A percentile compares a stretch with the other conserved stretches of the same genome.
These are phyloP conservation scores for Brasilioporus rufonigricans DNA, from an alignment of 768 basidiomycete species.

Conservation along the genomic window DNA sequence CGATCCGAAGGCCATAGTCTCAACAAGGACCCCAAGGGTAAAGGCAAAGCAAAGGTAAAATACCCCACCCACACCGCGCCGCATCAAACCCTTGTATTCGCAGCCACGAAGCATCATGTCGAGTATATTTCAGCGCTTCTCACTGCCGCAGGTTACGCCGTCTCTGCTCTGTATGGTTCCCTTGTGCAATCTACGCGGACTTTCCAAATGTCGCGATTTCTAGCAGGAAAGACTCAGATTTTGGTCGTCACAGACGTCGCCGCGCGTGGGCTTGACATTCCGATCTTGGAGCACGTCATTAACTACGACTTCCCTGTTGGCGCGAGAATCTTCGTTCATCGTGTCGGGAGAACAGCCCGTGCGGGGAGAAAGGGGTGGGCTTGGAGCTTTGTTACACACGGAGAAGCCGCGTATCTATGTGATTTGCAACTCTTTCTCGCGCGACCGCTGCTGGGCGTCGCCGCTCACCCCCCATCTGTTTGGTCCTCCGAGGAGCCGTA, in stretches of 20 bases:
- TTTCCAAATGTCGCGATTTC: constrained; percentile 88
- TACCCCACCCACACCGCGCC: constrained; percentile 55
- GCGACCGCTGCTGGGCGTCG: constrained; percentile 60
- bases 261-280: constrained; percentile 97
- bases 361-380: constrained; percentile 96
- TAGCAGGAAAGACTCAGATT: constrained; percentile 72
- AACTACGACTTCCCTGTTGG: constrained; percentile 99
- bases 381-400: constrained; percentile 87
- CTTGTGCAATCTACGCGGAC: constrained; percentile 90
- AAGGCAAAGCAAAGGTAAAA: constrained; percentile 51
- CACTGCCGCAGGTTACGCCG: constrained; percentile 76
- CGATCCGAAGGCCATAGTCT: constrained; percentile 22
- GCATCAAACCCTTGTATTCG: constrained; percentile 92
- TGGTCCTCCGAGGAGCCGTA: constrained; percentile 59
- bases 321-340: constrained; percentile 90
- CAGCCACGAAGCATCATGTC: constrained; percentile 97
- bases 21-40: constrained; percentile 41
- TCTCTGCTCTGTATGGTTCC: constrained; percentile 94
- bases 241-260: constrained; percentile 98
- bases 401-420: constrained; percentile 85
- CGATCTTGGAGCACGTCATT: constrained; percentile 92
- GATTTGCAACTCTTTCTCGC: constrained; percentile 93
- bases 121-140: constrained; percentile 87
- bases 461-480: constrained; percentile 27
- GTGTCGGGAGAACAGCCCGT: constrained; percentile 94